Base-by-base conservation (phyloP, 2,329 filamentous ascomycete species). In the Fusarium dlaminii region DNA sequence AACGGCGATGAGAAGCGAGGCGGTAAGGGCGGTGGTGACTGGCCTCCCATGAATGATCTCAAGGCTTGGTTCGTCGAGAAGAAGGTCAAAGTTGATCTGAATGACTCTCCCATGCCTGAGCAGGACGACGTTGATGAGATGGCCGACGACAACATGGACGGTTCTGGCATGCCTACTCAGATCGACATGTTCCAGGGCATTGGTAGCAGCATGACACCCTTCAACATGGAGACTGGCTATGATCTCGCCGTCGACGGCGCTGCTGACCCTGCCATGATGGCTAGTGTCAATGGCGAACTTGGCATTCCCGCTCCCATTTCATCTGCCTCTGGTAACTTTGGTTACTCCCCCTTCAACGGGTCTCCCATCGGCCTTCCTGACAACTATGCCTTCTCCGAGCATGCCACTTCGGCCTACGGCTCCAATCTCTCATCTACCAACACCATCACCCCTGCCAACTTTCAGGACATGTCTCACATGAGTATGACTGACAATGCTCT, bases 41-140 rank as follows among this genome's bases (percentile, higher is more conserved):
- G 76, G 75, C 78, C 77, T 29, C 72, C 74, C 7, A 78, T 79
- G 77, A 57, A 59, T 34, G 75, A 75, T 27, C 75, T 80, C 48
- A 78, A 90, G 82, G 82, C 84, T 61, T 92, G 89, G 90, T 89
- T 91, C 83, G 82, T 84, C 24, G 87, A 90, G 78, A 83, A 89
- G 49, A 81, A 81, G 42, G 87, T 86, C 67, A 78, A 80, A 66
- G 81, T 82, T 43, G 83, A 82, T 29, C 82, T 84, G n/a, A 81
- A 82, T 22, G 83, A 81, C 13, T 77, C 84, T 20, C 68, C 79
- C 14, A 76, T 76, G 49, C 72, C 80, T 20, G 82, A 84, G 18
- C 66, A 73, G 24, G 82, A 82, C 13, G 78, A 78, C 29, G 77
- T 74, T 8, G 81, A 81, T 11, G 76, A 79, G 2, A 75, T 75